Base-by-base conservation (phyloP, 768 basidiomycete genomes). In the Vishniacozyma victoriae region DNA sequence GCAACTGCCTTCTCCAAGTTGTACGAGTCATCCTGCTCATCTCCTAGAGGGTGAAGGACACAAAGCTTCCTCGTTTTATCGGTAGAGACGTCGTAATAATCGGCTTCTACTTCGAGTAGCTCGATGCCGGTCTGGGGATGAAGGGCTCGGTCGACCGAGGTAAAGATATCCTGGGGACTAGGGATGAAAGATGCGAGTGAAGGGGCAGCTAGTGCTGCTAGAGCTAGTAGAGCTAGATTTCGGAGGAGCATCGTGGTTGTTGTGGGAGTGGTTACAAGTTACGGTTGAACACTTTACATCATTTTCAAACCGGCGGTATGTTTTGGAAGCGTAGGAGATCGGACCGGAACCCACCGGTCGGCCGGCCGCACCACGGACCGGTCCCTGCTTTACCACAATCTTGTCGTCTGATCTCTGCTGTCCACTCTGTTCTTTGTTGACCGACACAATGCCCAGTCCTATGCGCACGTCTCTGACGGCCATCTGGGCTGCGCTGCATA, bases 401-500 rank as follows among this genome's bases (percentile, higher is more conserved):
- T n/a, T n/a, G n/a, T n/a, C n/a, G n/a, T n/a, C n/a, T n/a, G n/a
- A n/a, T n/a, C n/a, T n/a, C n/a, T n/a, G n/a, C n/a, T n/a, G n/a
- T n/a, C n/a, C n/a, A n/a, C n/a, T n/a, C 37, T 20, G 37, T 18
- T 18, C 18, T n/a, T n/a, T n/a, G n/a, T n/a, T n/a, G n/a, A n/a
- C n/a, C n/a, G n/a, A n/a, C n/a, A n/a, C n/a, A n/a, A n/a, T n/a
- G n/a, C n/a, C n/a, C n/a, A n/a, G n/a, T n/a, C n/a, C n/a, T n/a
- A n/a, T n/a, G n/a, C n/a, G n/a, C n/a, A n/a, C n/a, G n/a, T n/a
- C 54, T 7, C 40, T 64, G n/a, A 59, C 51, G 18, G 55, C 60
- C 3, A 38, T 37, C 24, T 68, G 66, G 66, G 55, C 60, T 12
- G 66, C 60, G 14, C 42, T 65, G 4, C 66, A 68, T 44, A 56